Percentiles rank a stretch among this genome's conserved stretches.
Conservation (phyloP, 2,329 filamentous ascomycete species). For the Mycocentrospora acerina region DNA sequence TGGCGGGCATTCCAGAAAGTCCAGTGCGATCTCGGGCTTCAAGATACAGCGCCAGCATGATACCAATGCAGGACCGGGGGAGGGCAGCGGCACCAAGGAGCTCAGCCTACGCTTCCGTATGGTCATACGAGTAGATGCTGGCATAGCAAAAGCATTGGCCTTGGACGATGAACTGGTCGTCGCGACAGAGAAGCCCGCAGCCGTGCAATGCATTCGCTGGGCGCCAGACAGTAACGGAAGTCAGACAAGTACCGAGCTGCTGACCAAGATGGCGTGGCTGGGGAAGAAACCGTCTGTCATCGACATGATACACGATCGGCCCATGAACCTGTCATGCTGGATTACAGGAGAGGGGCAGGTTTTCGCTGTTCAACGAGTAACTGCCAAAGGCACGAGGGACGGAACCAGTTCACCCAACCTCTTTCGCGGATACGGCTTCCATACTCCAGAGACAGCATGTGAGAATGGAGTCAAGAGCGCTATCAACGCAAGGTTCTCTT, state of each 20-base stretch:
- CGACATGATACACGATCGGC: constrained; percentile 90
- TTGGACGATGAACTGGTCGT: constrained; percentile 92
- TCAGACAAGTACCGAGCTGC: constrained; percentile 87
- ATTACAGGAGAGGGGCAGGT: constrained; percentile 83
- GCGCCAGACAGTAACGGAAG: constrained; percentile 76
- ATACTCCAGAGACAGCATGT: constrained; percentile 63
- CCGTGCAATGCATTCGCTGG: constrained; percentile 97
- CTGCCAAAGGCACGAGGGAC: constrained; percentile 35
- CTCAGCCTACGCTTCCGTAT: constrained; percentile 91
- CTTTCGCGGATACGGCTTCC: constrained; percentile 91
- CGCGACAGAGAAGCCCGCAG: constrained; percentile 85
- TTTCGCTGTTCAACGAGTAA: constrained; percentile 80
- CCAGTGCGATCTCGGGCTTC: constrained; percentile 47
- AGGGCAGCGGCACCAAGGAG: constrained; percentile 79
- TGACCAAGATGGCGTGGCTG: constrained; percentile 85
- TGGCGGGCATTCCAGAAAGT: constrained; percentile 49
- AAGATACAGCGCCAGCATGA: constrained; percentile 42
- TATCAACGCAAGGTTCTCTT: constrained; percentile 92
- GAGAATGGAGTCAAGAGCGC: constrained; percentile 71
- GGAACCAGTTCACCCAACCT: constrained; percentile 61
- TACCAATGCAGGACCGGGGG: constrained; percentile 66
- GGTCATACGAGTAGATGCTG: constrained; percentile 97
- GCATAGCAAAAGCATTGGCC: constrained; percentile 83
- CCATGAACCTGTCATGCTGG: constrained; percentile 96
- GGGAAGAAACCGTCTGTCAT: constrained; percentile 73